Evolutionary conservation across 768 basidiomycete genomes (phyloP).

Genomic region (Mycena olivaceomarginata): DNA sequence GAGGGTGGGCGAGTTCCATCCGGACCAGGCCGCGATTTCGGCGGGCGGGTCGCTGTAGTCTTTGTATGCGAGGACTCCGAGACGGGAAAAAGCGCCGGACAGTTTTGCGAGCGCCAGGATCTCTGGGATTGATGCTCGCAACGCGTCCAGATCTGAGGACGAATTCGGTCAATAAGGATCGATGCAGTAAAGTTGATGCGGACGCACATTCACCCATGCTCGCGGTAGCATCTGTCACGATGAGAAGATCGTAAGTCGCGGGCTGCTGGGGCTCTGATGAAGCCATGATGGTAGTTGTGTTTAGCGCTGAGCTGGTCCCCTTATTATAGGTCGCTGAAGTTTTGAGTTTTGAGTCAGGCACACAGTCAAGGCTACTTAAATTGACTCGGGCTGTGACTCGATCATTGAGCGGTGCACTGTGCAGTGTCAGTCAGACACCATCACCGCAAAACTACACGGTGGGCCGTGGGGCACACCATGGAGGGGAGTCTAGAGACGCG

Average conservation of each 20-base stretch:
- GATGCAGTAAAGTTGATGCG: neutral
- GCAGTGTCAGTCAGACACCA: no score
- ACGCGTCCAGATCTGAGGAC: constrained; percentile 44
- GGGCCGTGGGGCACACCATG: no score
- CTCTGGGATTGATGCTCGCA: constrained; percentile 48
- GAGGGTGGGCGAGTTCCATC: constrained; percentile 48
- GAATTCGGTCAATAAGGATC: neutral
- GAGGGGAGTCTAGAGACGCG: no score
- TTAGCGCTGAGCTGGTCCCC: neutral
- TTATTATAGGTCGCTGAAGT: constrained; percentile 1
- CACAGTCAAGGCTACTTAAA: no score
- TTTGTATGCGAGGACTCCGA: constrained; percentile 51
- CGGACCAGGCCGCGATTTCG: constrained; percentile 49
- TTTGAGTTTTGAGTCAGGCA: no score
- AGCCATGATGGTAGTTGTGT: neutral
- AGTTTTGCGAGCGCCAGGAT: constrained; percentile 50
- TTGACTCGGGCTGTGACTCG: no score
- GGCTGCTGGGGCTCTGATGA: neutral
- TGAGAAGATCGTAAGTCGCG: constrained; percentile 46
- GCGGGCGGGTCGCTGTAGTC: constrained; percentile 45
- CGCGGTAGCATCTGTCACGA: constrained; percentile 50
- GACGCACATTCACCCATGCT: constrained; percentile 51
- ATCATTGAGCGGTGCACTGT: no score
- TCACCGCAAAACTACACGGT: no score
- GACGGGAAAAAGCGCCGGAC: constrained; percentile 50